Conservation (phyloP, 2,329 filamentous ascomycete genomes). For the Colletotrichum truncatum region DNA sequence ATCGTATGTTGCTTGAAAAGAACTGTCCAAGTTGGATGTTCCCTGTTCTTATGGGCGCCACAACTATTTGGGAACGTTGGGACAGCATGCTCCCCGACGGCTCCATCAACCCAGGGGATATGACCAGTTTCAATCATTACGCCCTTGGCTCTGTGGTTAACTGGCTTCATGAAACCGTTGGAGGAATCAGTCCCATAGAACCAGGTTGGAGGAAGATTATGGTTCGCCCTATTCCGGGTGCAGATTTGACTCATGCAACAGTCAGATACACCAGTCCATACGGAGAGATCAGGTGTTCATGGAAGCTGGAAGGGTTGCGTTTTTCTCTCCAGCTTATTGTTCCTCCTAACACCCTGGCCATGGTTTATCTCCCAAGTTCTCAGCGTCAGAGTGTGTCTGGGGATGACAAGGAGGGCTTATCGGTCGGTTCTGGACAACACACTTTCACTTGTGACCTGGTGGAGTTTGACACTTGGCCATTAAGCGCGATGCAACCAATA, state of each 20-base stretch:
- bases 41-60: constrained; percentile 54
- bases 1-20: constrained; percentile 57
- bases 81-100: constrained; percentile 55
- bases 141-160: constrained; percentile 56
- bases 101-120: constrained; percentile 52
- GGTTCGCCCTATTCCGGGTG: constrained; percentile 46
- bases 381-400: too few relatives aligned
- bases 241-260: constrained; percentile 43
- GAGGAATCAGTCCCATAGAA: constrained; percentile 47
- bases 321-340: constrained; percentile 5
- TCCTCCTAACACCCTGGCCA: constrained; percentile 10
- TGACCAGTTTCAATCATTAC: constrained; percentile 62
- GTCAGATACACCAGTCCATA: constrained; percentile 41
- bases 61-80: constrained; percentile 62
- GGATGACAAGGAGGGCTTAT: too few relatives aligned
- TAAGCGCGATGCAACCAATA: too few relatives aligned
- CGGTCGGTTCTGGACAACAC: too few relatives aligned
- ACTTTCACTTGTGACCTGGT: too few relatives aligned
- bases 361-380: too few relatives aligned
- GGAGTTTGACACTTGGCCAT: too few relatives aligned
- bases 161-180: constrained; percentile 55
- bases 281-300: constrained; percentile 38
- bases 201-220: constrained; percentile 49
- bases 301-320: constrained; percentile 35
- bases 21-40: constrained; percentile 57